These are phyloP conservation scores for Elasticomyces elasticus DNA, from an alignment of 495 filamentous ascomycete genomes.

Conservation along the genomic window DNA sequence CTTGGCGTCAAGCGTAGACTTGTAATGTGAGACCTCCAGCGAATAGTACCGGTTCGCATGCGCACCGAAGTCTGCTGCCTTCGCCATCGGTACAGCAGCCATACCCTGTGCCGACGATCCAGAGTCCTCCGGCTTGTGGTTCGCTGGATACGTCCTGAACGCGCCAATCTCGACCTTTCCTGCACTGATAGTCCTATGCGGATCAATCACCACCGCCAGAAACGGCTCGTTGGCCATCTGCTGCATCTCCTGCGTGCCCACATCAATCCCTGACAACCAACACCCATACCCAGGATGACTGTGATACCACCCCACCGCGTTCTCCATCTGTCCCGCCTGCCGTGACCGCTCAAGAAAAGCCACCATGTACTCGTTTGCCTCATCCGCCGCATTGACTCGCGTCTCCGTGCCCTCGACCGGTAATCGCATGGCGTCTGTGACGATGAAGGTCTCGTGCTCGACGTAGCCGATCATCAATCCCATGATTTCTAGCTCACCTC, in stretches of 20 bases:
- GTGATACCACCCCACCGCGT: slow-evolving; percentile 97
- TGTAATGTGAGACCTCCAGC: slow-evolving; percentile 86
- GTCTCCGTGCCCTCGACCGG: slow-evolving; percentile 98
- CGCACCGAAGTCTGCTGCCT: slow-evolving; percentile 93
- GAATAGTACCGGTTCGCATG: slow-evolving; percentile 82
- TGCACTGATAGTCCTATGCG: slow-evolving; percentile 87
- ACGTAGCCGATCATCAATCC: slow-evolving; percentile 97
- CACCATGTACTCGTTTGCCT: slow-evolving; percentile 95
- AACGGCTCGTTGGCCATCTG: slow-evolving; percentile 82
- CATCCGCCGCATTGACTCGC: slow-evolving; percentile 86
- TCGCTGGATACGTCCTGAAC: slow-evolving; percentile 80
- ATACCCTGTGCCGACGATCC: slow-evolving; percentile 41
- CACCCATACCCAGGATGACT: slow-evolving; percentile 96
- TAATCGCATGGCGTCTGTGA: slow-evolving; percentile 88
- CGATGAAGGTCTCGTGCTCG: slow-evolving; percentile 69
- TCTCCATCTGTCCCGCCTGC: slow-evolving; percentile 66
- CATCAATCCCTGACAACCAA: slow-evolving; percentile 96
- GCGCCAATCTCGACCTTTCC: slow-evolving; percentile 97
- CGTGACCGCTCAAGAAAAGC: slow-evolving; percentile 67
- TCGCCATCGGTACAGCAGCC: slow-evolving; percentile 75
- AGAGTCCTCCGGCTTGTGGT: slow-evolving; percentile 45
- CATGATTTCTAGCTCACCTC: slow-evolving; percentile 91
- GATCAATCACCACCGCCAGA: slow-evolving; percentile 93
- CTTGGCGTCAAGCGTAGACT: slow-evolving; percentile 75
- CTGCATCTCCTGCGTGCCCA: slow-evolving; percentile 72